Evolutionary conservation across 2,329 filamentous ascomycete genomes (phyloP).

Genomic region (Sporothrix pseudoabietina): DNA sequence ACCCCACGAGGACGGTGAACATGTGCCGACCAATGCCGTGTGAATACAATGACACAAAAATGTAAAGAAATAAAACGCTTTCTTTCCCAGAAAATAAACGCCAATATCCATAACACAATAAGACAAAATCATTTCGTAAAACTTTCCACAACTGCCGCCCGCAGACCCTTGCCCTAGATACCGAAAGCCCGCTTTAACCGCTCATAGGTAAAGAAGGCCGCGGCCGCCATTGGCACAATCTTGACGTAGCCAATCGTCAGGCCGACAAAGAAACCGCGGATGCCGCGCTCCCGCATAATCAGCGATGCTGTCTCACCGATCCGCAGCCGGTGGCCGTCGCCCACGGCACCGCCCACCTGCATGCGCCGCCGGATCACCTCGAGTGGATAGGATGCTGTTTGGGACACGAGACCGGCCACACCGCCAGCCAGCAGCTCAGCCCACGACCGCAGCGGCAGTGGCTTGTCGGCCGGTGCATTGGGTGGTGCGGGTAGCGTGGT

Average conservation of each 20-base stretch:
- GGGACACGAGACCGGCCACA: constrained; percentile 82
- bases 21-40: constrained; percentile 1
- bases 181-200: constrained; percentile 64
- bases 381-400: constrained; percentile 89
- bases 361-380: constrained; percentile 91
- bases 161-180: constrained; percentile 46
- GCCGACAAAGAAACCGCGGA: constrained; percentile 86
- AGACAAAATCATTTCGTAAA: background rate
- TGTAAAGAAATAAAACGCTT: constrained; percentile 1
- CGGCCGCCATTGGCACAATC: constrained; percentile 83
- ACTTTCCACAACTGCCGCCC: background rate
- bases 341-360: constrained; percentile 94
- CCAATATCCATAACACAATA: constrained; percentile 16
- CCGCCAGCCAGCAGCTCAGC: constrained; percentile 86
- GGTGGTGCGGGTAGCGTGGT: constrained; percentile 69
- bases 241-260: constrained; percentile 95
- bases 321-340: constrained; percentile 77
- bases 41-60: background rate
- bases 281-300: constrained; percentile 75
- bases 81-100: constrained; percentile 16
- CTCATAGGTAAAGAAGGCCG: constrained; percentile 68
- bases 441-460: constrained; percentile 75
- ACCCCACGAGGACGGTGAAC: background rate
- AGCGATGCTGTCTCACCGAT: constrained; percentile 76
- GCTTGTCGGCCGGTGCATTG: constrained; percentile 59